Base-by-base conservation (phyloP, 1,139 yeast genomes). In the Candida dubliniensis region DNA sequence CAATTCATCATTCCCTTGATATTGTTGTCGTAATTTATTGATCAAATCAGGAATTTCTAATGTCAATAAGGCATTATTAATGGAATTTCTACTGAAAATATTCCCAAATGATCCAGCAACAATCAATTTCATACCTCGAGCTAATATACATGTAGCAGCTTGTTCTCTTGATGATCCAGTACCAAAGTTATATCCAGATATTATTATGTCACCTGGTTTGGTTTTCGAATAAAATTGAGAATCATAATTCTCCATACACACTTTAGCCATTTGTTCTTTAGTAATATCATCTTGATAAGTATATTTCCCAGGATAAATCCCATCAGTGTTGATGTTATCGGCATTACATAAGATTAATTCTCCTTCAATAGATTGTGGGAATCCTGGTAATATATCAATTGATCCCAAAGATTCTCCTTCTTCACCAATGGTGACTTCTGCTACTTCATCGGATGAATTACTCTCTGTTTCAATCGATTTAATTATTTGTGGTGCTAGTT, bases 101-200 rank as follows among this genome's bases (percentile, higher is more conserved):
- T 95, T 95, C 58, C 98, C 96, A 63, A 93, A 93, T 0, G 99
- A 93, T 35, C 99, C 99, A 15, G 97, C 89, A 51, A 95, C 96
- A 15, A 93, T 96, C 54, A 93, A 74, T 54, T 83, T 82, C 79
- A 93, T 89, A 47, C 93, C 98, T 58, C 96, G 81, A 33, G 99
- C 98, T 52, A 95, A 76, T 50, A 95, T 87, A 37, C 96, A 91
- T 26, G 99, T 93, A 33, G 99, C 99, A 2, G 99, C 99, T 70
- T 93, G 99, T 66, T 93, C 99, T 69, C 99, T 84, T n/a, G 96
- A 89, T 5, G 98, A 90, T 37, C 99, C 99, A 14, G 98, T 91
- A 56, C 99, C 99, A 61, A 93, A 93, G 64, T 95, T 95, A 74
- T 73, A 95, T 15, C 99, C 99, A 46, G 93, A 82, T 42, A 93